Conservation (phyloP, 2,329 filamentous ascomycete species). For the Colletotrichum coccodes region DNA sequence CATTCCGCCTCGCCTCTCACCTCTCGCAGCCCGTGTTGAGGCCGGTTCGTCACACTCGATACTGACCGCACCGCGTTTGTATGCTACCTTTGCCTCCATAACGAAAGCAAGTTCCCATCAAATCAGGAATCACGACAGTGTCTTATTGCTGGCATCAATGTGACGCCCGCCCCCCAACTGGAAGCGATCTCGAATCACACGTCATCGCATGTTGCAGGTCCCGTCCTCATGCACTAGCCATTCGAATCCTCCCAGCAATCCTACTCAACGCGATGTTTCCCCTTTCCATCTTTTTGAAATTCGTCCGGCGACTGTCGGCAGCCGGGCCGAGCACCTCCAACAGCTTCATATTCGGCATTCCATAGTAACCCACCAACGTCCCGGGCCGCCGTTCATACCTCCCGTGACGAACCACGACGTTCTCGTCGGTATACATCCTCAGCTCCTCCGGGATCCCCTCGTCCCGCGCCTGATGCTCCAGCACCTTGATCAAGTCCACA, state of each 20-base stretch:
- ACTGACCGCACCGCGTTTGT: no score
- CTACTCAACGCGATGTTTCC: background rate
- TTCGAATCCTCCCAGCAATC: background rate
- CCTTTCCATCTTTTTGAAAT: constrained; percentile 1
- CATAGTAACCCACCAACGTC: background rate
- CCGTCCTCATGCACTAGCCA: background rate
- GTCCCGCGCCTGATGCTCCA: constrained; percentile 4
- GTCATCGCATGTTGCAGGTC: background rate
- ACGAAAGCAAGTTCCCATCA: no score
- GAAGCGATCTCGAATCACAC: no score
- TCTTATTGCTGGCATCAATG: no score
- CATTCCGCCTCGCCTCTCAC: no score
- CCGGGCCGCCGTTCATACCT: constrained; percentile 1
- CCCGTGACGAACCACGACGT: constrained; percentile 2
- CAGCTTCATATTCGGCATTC: background rate
- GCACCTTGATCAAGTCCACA: constrained; percentile 2
- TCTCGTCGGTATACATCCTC: constrained; percentile 7
- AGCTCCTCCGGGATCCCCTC: background rate
- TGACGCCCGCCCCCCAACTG: no score
- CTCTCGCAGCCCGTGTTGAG: no score
- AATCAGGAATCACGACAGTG: no score
- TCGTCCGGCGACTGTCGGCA: background rate
- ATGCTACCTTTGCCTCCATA: no score
- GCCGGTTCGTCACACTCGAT: no score
- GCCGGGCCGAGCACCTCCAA: constrained; percentile 9